These are phyloP conservation scores for Seminavis robusta DNA, from an alignment of 108 stramenopile genomes.

Conservation along the genomic window DNA sequence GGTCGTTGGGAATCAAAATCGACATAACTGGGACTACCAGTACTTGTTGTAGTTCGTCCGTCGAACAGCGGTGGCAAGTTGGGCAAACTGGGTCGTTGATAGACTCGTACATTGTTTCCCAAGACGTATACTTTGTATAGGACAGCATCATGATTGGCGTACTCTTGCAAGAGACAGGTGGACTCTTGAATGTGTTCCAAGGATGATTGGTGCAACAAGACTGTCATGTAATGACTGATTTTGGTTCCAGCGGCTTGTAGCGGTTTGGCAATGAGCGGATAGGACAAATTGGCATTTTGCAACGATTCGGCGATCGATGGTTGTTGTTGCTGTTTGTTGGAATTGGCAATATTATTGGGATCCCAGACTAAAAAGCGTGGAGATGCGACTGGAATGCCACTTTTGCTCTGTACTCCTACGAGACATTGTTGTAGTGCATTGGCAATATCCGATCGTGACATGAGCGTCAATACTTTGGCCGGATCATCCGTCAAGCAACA, in stretches of 20 bases:
- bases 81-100: constrained; percentile 64
- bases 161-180: constrained; percentile 72
- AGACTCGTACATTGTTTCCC: constrained; percentile 77
- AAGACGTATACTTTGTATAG: constrained; percentile 88
- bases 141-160: constrained; percentile 74
- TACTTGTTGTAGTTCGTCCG: constrained; percentile 5
- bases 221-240: constrained; percentile 71
- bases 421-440: constrained; percentile 51
- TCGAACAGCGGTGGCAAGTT: no score
- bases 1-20: constrained; percentile 88
- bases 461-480: constrained; percentile 57
- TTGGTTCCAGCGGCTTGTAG: constrained; percentile 84
- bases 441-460: constrained; percentile 78
- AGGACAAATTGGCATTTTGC: constrained; percentile 24
- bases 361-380: constrained; percentile 61
- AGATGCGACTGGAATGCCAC: constrained; percentile 62
- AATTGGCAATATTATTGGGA: constrained; percentile 11
- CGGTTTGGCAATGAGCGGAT: constrained; percentile 82
- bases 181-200: constrained; percentile 22
- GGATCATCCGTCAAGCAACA: constrained; percentile 82
- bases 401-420: constrained; percentile 35
- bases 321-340: constrained; percentile 1
- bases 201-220: constrained; percentile 57
- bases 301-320: not conserved
- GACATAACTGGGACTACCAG: constrained; percentile 24